Evolutionary conservation across 2,329 filamentous ascomycete species (phyloP).

Genomic region (Myriosclerotinia scirpicola): DNA sequence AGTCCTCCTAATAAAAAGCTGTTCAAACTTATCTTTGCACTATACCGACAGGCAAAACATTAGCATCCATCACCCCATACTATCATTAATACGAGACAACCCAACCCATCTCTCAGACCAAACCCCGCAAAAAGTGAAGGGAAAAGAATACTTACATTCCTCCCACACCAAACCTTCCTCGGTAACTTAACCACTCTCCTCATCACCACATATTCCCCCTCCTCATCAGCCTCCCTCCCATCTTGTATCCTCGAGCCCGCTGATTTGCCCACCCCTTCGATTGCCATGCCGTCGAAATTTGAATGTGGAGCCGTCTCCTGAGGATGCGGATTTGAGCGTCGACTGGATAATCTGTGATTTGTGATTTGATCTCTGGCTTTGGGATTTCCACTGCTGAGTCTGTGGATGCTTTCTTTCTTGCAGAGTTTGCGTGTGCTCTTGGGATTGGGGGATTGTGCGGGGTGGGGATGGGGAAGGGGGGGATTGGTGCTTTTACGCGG

Average conservation of each 20-base stretch:
- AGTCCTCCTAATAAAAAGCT: slow-evolving; percentile 21
- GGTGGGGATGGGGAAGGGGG: too few relatives aligned
- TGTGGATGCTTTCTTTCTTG: background rate
- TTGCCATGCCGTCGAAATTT: background rate
- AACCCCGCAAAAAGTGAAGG: background rate
- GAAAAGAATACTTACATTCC: slow-evolving; percentile 14
- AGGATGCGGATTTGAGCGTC: background rate
- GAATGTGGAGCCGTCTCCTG: background rate
- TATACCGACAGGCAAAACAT: background rate
- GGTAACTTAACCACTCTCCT: slow-evolving; percentile 19
- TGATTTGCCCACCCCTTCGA: background rate
- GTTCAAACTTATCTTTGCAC: slow-evolving; percentile 17
- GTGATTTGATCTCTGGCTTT: background rate
- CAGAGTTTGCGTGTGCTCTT: background rate
- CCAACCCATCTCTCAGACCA: too few relatives aligned
- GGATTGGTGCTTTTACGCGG: background rate
- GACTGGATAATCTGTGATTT: background rate
- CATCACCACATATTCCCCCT: slow-evolving; percentile 15
- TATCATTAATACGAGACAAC: too few relatives aligned
- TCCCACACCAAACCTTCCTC: slow-evolving; percentile 22
- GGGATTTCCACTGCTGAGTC: background rate
- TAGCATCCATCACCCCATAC: background rate
- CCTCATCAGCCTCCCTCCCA: background rate
- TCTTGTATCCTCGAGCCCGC: background rate
- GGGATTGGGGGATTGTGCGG: background rate